Base-by-base conservation (phyloP, 176 grass and related monocot genomes). In the Ananas comosus region DNA sequence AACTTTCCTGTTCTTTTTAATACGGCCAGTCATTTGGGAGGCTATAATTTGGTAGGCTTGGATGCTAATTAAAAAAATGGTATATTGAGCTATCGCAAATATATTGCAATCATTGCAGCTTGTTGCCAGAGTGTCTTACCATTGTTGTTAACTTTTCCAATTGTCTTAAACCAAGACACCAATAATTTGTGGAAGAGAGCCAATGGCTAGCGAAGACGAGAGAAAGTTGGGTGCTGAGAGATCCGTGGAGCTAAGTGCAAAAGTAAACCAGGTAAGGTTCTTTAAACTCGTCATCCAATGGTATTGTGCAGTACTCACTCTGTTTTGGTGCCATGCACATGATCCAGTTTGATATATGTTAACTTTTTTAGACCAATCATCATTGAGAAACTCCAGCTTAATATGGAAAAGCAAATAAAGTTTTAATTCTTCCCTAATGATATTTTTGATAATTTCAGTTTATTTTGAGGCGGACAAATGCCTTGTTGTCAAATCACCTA, bases 381-480 rank as follows among this genome's bases (percentile, higher is more conserved):
- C 11, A 53, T 21, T 1, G 1, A 29, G 13, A 51, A 42, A 42
- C 33, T 65, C 22, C 24, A 51, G 25, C 51, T 50, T 65, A 48
- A 66, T 59, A 21, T 66, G 23, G 42, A 65, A 28, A 23, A 65
- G 24, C 13, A 72, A 57, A 52, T 74, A 51, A 48, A 47, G 73
- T 27, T 66, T 13, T 85, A 53, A 72, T 87, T 51, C 12, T 70
- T 82, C 71, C 33, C 73, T 33, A 59, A 22, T 87, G n/a, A 80
- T 83, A 77, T 80, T 58, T 66, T 54, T 47, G 49, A 3, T 42
- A 64, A 17, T 54, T 80, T 78, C 84, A 97, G 93, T 97, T 97
- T 82, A 97, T 97, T 83, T 71, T 97, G 84, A 90, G 89, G 71
- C 71, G 93, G 49, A 97, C 93, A 16, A 97, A 97, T 48, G 82